Conservation (phyloP, 768 basidiomycete genomes). For the Hebeloma cylindrosporum region DNA sequence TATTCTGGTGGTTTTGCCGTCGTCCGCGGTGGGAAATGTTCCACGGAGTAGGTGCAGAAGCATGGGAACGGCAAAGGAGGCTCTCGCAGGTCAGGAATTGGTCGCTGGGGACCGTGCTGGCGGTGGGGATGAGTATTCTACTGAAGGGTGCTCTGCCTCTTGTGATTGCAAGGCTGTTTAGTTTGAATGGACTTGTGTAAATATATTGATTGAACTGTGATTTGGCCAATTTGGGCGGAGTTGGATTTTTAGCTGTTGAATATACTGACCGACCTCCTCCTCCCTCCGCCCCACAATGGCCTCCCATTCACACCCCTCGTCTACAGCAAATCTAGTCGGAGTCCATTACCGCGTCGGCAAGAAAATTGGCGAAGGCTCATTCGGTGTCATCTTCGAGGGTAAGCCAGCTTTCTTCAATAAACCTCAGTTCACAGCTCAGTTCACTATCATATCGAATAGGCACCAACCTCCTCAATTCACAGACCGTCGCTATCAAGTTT, state of each 20-base stretch:
- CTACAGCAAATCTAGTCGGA: slow-evolving; percentile 81
- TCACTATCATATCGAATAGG: slow-evolving; percentile 48
- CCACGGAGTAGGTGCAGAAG: slow-evolving; percentile 39
- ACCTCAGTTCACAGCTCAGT: slow-evolving; percentile 2
- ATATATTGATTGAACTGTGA: too few species aligned
- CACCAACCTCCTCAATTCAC: slow-evolving; percentile 96
- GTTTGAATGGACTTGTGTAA: too few species aligned
- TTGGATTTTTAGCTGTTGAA: slow-evolving; percentile 29
- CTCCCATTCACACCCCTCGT: slow-evolving; percentile 57
- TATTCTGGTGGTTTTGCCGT: slow-evolving; percentile 54
- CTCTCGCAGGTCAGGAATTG: slow-evolving; percentile 21
- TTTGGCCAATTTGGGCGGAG: slow-evolving; percentile 34
- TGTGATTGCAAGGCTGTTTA: too few species aligned
- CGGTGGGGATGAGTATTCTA: slow-evolving; percentile 21
- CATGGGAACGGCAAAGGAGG: slow-evolving; percentile 34
- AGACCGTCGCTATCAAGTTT: slow-evolving; percentile 99
- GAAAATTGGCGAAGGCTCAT: slow-evolving; percentile 99
- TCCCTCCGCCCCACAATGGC: slow-evolving; percentile 42
- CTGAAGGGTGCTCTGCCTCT: too few species aligned
- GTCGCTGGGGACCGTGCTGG: slow-evolving; percentile 22
- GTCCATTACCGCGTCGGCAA: slow-evolving; percentile 97
- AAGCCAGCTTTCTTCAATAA: too few species aligned
- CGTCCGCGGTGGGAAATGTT: slow-evolving; percentile 45
- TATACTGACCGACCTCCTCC: slow-evolving; percentile 16
- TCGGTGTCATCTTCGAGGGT: slow-evolving; percentile 96